Evolutionary conservation across 768 basidiomycete genomes (phyloP).

Genomic region (Amanita phalloides): DNA sequence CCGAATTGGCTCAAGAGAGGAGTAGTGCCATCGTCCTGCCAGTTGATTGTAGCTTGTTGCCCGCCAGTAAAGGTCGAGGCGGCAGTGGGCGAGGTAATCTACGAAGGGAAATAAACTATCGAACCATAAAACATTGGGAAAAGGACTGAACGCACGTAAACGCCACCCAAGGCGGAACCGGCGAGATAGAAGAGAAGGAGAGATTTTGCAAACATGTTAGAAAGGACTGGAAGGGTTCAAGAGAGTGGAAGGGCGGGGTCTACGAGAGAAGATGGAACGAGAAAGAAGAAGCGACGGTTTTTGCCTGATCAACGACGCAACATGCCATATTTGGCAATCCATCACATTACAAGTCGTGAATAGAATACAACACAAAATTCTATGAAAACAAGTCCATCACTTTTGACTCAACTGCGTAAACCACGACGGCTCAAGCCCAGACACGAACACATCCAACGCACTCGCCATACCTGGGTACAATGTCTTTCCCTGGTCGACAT

Average conservation of each 20-base stretch:
- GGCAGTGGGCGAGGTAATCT: conserved; percentile 51
- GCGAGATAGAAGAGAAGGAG: not conserved
- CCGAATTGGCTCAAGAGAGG: conserved; percentile 48
- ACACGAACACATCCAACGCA: conserved; percentile 2
- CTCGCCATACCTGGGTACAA: conserved; percentile 1
- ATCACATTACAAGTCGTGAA: too few species aligned
- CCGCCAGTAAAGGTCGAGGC: conserved; percentile 39
- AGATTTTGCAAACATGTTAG: not conserved
- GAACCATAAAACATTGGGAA: not conserved
- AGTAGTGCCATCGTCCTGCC: conserved; percentile 42
- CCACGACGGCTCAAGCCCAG: conserved; percentile 1
- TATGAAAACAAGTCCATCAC: not conserved
- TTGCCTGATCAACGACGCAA: not conserved
- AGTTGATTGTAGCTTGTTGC: conserved; percentile 35
- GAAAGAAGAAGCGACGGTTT: not conserved
- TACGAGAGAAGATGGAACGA: not conserved
- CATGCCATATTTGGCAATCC: too few species aligned
- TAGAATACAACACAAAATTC: too few species aligned
- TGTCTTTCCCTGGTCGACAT: conserved; percentile 4
- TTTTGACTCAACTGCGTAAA: conserved; percentile 1
- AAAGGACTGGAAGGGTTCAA: not conserved
- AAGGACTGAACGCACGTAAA: not conserved
- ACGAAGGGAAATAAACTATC: not conserved
- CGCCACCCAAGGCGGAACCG: not conserved
- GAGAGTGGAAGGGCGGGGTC: not conserved